phyloP scores from a whole-genome alignment of 306 rosid genomes.

The Alnus rubra region DNA sequence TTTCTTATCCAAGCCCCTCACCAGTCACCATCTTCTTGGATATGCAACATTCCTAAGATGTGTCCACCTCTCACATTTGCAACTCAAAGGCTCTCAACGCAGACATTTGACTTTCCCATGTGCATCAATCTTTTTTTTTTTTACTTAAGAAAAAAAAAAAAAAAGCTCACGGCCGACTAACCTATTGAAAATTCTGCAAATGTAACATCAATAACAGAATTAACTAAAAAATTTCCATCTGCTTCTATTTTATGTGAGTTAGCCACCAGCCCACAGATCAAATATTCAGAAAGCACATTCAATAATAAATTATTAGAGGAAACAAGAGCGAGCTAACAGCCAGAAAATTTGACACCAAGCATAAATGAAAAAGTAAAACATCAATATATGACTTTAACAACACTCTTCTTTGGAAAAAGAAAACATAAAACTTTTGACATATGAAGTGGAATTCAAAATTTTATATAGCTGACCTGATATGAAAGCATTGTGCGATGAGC shows the following conservation, averaged over 20 bases:
- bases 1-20: background rate
- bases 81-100: too few relatives aligned
- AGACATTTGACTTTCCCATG: too few relatives aligned
- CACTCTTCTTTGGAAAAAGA: background rate
- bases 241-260: background rate
- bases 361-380: background rate
- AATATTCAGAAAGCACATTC: background rate
- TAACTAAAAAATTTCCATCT: background rate
- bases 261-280: background rate
- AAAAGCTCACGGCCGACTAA: background rate
- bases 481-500: conserved; percentile 98
- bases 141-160: background rate
- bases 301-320: background rate
- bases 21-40: background rate
- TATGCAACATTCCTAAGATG: background rate
- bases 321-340: background rate
- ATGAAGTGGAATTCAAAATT: conserved; percentile 8
- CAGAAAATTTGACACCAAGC: background rate
- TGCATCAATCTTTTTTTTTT: too few relatives aligned
- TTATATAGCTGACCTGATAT: conserved; percentile 65
- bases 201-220: background rate
- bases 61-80: background rate
- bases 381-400: background rate
- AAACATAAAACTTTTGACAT: conserved; percentile 12
- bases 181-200: background rate